Evolutionary conservation across 192 early-diverging fungal species (phyloP).

Genomic region (Phlyctochytrium arcticum): DNA sequence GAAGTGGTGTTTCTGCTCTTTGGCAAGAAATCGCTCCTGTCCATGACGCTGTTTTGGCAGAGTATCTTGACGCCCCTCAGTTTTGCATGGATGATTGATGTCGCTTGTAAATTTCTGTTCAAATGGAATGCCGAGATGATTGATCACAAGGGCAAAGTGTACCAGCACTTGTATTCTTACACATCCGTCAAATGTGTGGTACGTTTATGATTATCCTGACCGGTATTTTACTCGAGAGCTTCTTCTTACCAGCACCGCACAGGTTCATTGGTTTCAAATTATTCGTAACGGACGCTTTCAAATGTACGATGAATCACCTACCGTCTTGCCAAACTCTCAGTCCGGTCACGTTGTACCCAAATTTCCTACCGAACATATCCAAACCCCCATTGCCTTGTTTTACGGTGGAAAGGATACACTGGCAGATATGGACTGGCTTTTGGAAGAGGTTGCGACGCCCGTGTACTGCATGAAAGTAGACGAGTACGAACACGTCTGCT

Average conservation of each 20-base stretch:
- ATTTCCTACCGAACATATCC: conserved; percentile 76
- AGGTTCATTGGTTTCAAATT: conserved; percentile 90
- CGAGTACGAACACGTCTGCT: conserved; percentile 61
- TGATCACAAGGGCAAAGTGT: conserved; percentile 70
- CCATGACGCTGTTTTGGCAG: conserved; percentile 81
- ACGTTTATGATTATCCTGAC: conserved; percentile 17
- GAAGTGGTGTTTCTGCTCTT: conserved; percentile 84
- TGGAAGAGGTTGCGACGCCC: conserved; percentile 28
- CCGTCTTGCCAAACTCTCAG: conserved; percentile 45
- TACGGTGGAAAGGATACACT: conserved; percentile 85
- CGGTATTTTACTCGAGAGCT: background rate
- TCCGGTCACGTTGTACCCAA: conserved; percentile 60
- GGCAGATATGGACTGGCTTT: conserved; percentile 60
- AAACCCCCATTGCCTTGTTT: conserved; percentile 85
- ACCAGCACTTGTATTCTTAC: conserved; percentile 83
- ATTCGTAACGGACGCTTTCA: conserved; percentile 80
- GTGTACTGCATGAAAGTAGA: conserved; percentile 39
- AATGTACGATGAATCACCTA: conserved; percentile 88
- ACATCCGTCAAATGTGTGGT: conserved; percentile 89
- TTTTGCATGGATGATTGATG: conserved; percentile 70
- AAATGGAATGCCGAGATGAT: conserved; percentile 76
- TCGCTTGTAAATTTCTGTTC: conserved; percentile 71
- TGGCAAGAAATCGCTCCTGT: conserved; percentile 78
- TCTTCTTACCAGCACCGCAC: background rate
- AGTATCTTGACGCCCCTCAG: conserved; percentile 68